Base-by-base conservation (phyloP, 768 basidiomycete species). In the Phanerochaete sordida region DNA sequence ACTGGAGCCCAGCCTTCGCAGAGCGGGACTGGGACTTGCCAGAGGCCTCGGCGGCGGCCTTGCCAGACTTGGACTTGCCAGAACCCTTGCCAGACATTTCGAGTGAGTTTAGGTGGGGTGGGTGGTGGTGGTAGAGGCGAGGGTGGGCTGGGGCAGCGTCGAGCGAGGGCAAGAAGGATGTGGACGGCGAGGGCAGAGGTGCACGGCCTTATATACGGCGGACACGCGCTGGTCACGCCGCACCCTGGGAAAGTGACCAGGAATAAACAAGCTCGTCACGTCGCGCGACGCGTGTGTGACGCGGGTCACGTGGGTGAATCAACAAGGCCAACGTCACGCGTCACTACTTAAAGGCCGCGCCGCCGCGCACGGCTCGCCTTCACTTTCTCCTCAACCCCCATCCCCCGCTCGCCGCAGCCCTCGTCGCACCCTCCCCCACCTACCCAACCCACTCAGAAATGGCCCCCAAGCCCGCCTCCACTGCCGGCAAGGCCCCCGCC, bases 401-500 rank as follows among this genome's bases (percentile, higher is more conserved):
- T 56, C 53, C 33, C 53, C 53, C 21, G 30, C 31, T 54, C 31
- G 50, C 28, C 51, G 28, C 60, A 57, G 54, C 46, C 12, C 80
- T 78, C 76, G 61, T 80, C 77, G 64, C 80, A 84, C 80, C 82
- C 55, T 23, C 56, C 7, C 30, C 16, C 51, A 45, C 21, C 39
- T 16, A 35, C 45, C 39, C 82, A 66, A 84, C 66, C 88, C 86
- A 64, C 11, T 27, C 13, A 85, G 33, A 66, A 75, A 86, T 89
- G 85, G 82, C 77, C 62, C 85, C 83, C 66, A 86, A 90, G 83
- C 87, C 88, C 69, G 84, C 88, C 68, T 93, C 91, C 66, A 91
- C 90, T 73, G 90, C 91, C 65, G 89, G 88, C 70, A 94, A 87
- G 77, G 88, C 87, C 49, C 87, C 88, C 53, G 87, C 87, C 64